Percentiles rank a stretch among this genome's conserved stretches.
phyloP scores from a whole-genome alignment of 2,329 filamentous ascomycete genomes.

The Basipetospora sp. region DNA sequence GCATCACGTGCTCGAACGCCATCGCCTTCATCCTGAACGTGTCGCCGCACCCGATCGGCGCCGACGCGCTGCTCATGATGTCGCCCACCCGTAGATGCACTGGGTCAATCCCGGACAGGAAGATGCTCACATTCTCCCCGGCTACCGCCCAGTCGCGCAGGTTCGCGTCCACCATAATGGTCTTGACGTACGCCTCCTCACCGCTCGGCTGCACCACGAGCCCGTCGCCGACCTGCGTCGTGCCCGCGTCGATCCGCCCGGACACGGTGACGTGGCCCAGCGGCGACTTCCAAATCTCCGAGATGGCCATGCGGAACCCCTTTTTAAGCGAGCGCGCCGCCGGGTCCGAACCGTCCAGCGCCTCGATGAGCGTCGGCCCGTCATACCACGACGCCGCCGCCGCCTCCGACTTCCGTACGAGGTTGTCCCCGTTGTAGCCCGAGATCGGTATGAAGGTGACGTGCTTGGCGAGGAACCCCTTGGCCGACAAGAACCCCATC shows the following conservation, averaged over 20 bases:
- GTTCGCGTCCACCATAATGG: conserved; percentile 60
- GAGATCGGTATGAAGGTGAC: conserved; percentile 81
- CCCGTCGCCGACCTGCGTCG: conserved; percentile 68
- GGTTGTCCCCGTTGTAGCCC: conserved; percentile 77
- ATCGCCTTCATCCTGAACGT: conserved; percentile 71
- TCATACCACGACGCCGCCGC: conserved; percentile 60
- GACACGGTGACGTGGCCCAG: conserved; percentile 71
- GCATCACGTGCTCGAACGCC: conserved; percentile 78
- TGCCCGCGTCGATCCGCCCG: conserved; percentile 73
- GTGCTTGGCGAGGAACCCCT: conserved; percentile 69
- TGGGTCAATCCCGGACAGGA: conserved; percentile 71
- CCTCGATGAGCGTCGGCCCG: conserved; percentile 64
- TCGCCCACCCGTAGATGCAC: conserved; percentile 72
- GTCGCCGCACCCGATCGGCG: conserved; percentile 56
- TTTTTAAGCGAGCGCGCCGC: conserved; percentile 52
- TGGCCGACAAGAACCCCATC: conserved; percentile 63
- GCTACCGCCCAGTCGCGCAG: conserved; percentile 78
- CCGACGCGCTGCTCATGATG: conserved; percentile 58
- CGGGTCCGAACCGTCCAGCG: conserved; percentile 71
- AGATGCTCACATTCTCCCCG: conserved; percentile 75
- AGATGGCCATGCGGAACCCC: conserved; percentile 72
- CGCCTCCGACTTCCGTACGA: conserved; percentile 45
- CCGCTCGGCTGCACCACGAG: conserved; percentile 67
- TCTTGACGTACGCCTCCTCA: conserved; percentile 68
- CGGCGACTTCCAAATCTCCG: conserved; percentile 70